Percentiles rank a stretch among this genome's conserved stretches.
Evolutionary conservation across 495 filamentous ascomycete genomes (phyloP).

Genomic region (Immersiella caudata): DNA sequence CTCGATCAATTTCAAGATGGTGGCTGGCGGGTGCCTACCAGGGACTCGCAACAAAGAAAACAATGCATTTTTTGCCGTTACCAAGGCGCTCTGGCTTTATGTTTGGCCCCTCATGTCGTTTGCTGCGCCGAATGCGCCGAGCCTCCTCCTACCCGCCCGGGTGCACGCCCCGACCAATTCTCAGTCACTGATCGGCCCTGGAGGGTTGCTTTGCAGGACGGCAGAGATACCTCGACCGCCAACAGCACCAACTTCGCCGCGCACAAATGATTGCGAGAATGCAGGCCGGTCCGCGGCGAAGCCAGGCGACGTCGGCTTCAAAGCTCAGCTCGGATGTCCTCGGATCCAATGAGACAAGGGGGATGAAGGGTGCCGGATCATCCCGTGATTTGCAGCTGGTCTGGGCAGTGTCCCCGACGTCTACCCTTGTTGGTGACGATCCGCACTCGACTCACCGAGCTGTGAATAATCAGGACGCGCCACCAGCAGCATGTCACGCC

Average conservation of each 20-base stretch:
- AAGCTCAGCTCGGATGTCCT: background rate
- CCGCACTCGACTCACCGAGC: background rate
- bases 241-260: background rate
- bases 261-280: background rate
- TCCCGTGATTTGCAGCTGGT: background rate
- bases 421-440: background rate
- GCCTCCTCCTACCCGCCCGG: background rate
- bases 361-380: background rate
- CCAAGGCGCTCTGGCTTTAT: background rate
- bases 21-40: background rate
- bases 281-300: background rate
- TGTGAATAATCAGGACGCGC: background rate
- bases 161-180: background rate
- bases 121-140: too few relatives aligned
- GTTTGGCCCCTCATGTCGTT: background rate
- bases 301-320: background rate
- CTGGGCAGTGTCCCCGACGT: background rate
- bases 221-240: background rate
- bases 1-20: background rate
- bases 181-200: background rate
- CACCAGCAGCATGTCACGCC: background rate
- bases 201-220: slow-evolving; percentile 1
- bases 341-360: background rate
- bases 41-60: background rate
- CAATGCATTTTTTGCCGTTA: background rate